A percentile compares a stretch with the other conserved stretches of the same genome.
Evolutionary conservation across 257 asterid species (phyloP).

Genomic region (Leptodermis oblonga): DNA sequence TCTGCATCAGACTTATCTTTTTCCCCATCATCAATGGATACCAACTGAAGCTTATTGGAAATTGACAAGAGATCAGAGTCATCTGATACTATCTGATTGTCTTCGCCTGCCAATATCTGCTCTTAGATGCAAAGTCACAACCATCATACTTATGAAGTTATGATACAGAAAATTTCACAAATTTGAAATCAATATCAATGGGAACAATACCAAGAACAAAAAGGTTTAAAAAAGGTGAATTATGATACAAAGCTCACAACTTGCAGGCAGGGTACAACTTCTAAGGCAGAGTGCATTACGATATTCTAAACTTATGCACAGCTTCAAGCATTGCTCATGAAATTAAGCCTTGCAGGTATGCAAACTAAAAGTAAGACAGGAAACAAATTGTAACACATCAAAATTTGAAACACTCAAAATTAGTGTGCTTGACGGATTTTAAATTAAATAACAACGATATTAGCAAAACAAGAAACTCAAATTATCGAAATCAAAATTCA

Average conservation of each 20-base stretch:
- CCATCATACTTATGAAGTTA: not conserved
- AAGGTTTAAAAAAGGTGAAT: not conserved
- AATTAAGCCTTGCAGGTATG: not conserved
- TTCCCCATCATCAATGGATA: conserved; percentile 44
- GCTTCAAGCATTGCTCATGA: not conserved
- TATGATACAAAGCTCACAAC: not conserved
- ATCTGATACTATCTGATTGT: conserved; percentile 35
- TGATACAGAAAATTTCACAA: not conserved
- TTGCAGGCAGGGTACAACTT: not conserved
- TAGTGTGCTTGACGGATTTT: no score
- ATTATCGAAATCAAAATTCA: not conserved
- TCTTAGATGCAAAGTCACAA: conserved; percentile 13
- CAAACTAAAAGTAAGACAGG: not conserved
- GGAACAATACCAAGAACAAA: no score
- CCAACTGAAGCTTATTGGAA: conserved; percentile 55
- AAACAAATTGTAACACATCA: not conserved
- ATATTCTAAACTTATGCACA: no score
- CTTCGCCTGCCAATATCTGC: conserved; percentile 64
- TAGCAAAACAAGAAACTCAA: not conserved
- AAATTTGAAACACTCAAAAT: not conserved
- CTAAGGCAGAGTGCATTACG: not conserved
- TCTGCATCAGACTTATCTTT: conserved; percentile 30
- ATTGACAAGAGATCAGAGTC: conserved; percentile 62
- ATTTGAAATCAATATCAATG: not conserved
- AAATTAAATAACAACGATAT: not conserved